A percentile compares a stretch with the other conserved stretches of the same genome.
phyloP scores from a whole-genome alignment of 1,139 yeast genomes.

The Kluyveromyces marxianus region DNA sequence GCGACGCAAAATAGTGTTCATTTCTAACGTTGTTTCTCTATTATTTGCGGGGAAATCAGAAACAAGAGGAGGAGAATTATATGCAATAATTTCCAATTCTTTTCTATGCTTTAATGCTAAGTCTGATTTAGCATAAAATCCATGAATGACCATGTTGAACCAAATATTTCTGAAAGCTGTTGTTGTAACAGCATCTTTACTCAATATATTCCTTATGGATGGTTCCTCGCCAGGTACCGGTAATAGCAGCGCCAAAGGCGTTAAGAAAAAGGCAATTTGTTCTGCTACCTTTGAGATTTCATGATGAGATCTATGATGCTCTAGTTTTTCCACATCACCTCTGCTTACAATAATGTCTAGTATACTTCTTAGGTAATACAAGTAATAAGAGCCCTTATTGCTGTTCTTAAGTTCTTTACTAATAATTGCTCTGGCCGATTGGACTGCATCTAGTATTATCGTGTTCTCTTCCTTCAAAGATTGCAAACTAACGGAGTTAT shows the following conservation, averaged over 20 bases:
- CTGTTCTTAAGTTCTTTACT: slow-evolving; percentile 40
- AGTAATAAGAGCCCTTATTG: slow-evolving; percentile 41
- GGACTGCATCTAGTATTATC: slow-evolving; percentile 34
- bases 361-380: slow-evolving; percentile 55
- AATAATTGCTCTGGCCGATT: slow-evolving; percentile 45
- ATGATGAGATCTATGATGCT: slow-evolving; percentile 73
- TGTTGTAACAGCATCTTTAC: slow-evolving; percentile 25
- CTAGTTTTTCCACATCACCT: slow-evolving; percentile 76
- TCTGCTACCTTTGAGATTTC: slow-evolving; percentile 74
- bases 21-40: slow-evolving; percentile 84
- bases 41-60: slow-evolving; percentile 80
- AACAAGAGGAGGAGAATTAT: slow-evolving; percentile 86
- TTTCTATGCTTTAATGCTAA: slow-evolving; percentile 41
- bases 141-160: slow-evolving; percentile 93
- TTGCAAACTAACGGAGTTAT: slow-evolving; percentile 34
- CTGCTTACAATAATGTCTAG: slow-evolving; percentile 61
- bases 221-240: slow-evolving; percentile 49
- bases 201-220: slow-evolving; percentile 24
- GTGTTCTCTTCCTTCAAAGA: slow-evolving; percentile 33
- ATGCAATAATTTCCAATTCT: slow-evolving; percentile 66
- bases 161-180: slow-evolving; percentile 76
- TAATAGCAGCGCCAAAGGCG: slow-evolving; percentile 67
- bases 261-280: slow-evolving; percentile 59
- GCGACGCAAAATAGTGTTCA: slow-evolving; percentile 83
- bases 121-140: slow-evolving; percentile 59